phyloP scores from a whole-genome alignment of 495 filamentous ascomycete species.

The Lepraria neglecta region DNA sequence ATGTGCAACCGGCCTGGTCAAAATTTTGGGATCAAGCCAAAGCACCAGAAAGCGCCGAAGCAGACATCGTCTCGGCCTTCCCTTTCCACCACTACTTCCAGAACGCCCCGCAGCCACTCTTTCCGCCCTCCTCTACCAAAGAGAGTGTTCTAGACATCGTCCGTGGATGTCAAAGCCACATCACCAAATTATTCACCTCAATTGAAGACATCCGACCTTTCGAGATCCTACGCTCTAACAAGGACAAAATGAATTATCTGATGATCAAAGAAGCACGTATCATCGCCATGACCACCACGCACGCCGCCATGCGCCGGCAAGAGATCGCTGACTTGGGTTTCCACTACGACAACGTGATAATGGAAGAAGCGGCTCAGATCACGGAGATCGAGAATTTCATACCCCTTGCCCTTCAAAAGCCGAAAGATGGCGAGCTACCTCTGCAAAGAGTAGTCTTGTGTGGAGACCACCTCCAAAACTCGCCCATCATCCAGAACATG shows the following conservation, averaged over 20 bases:
- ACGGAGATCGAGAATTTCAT: constrained; percentile 98
- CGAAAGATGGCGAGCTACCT: constrained; percentile 62
- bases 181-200: constrained; percentile 86
- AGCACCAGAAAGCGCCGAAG: constrained; percentile 41
- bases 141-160: constrained; percentile 71
- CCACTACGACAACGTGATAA: constrained; percentile 94
- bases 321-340: constrained; percentile 91
- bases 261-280: constrained; percentile 92
- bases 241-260: constrained; percentile 92
- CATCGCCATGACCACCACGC: constrained; percentile 96
- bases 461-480: constrained; percentile 95
- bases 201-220: constrained; percentile 92
- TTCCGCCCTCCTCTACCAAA: constrained; percentile 55
- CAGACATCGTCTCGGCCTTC: constrained; percentile 66
- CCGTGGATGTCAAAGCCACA: constrained; percentile 82
- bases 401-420: constrained; percentile 80
- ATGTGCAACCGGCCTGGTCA: constrained; percentile 80
- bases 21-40: constrained; percentile 65
- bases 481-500: constrained; percentile 88
- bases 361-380: constrained; percentile 98
- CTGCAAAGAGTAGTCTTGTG: constrained; percentile 86
- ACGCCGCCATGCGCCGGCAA: constrained; percentile 92
- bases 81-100: constrained; percentile 88
- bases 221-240: constrained; percentile 78
- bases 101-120: constrained; percentile 79